Percentiles rank a stretch among this genome's conserved stretches.
These are phyloP conservation scores for Tieghemostelium lacteum DNA, from an alignment of 78 protist genomes.

Conservation along the genomic window DNA sequence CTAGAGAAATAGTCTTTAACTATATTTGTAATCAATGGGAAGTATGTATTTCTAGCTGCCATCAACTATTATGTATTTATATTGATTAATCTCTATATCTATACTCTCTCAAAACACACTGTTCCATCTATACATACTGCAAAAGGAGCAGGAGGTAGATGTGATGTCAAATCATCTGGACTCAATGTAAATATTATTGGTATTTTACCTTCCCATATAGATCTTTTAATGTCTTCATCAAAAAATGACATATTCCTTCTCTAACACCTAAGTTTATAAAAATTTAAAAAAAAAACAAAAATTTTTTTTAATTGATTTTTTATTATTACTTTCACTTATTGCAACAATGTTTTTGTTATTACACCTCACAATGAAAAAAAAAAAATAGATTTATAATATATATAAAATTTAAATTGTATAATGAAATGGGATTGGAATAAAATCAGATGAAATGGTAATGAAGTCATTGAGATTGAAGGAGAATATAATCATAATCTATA, in stretches of 20 bases:
- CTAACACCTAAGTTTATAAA: neutral
- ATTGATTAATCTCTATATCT: neutral
- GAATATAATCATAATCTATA: too few species aligned
- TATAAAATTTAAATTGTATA: too few species aligned
- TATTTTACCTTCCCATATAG: constrained; percentile 75
- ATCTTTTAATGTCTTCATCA: constrained; percentile 71
- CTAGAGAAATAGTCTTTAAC: constrained; percentile 56
- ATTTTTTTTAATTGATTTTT: neutral
- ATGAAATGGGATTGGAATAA: too few species aligned
- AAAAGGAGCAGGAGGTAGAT: constrained; percentile 41
- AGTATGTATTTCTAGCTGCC: constrained; percentile 72
- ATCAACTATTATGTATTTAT: neutral
- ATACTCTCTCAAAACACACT: too few species aligned
- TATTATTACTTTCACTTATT: too few species aligned
- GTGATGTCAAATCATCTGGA: constrained; percentile 63
- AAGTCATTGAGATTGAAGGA: too few species aligned
- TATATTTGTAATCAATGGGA: constrained; percentile 49
- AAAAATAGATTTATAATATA: too few species aligned
- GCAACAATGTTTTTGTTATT: too few species aligned
- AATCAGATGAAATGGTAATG: too few species aligned
- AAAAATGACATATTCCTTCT: constrained; percentile 32
- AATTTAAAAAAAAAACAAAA: constrained; percentile 9
- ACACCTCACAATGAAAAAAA: too few species aligned
- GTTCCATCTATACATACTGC: constrained; percentile 35
- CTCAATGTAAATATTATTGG: constrained; percentile 44